These are phyloP conservation scores for Fonsecaea pedrosoi DNA, from an alignment of 2,329 filamentous ascomycete genomes.

Conservation along the genomic window DNA sequence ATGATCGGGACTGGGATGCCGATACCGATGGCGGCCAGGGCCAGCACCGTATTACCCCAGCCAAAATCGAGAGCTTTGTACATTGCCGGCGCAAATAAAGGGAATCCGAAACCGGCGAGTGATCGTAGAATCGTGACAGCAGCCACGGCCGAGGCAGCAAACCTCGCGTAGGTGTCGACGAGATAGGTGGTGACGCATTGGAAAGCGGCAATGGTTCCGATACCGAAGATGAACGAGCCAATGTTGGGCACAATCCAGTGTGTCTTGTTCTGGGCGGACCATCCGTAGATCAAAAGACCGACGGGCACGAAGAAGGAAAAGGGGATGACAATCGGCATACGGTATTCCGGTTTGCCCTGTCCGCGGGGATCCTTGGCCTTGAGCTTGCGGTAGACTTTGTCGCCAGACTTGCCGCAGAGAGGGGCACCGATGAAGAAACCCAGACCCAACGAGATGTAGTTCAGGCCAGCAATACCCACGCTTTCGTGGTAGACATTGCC, in stretches of 20 bases:
- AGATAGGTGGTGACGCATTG: conserved; percentile 46
- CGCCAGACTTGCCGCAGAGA: conserved; percentile 54
- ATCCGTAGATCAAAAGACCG: conserved; percentile 60
- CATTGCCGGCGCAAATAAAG: conserved; percentile 56
- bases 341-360: conserved; percentile 58
- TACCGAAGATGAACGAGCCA: conserved; percentile 53
- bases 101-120: conserved; percentile 58
- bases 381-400: conserved; percentile 48
- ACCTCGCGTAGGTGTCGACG: conserved; percentile 53
- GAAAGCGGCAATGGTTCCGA: conserved; percentile 44
- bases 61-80: conserved; percentile 48
- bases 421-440: conserved; percentile 64
- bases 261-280: conserved; percentile 52
- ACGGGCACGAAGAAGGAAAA: conserved; percentile 57
- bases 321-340: conserved; percentile 61
- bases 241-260: conserved; percentile 59
- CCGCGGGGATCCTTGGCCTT: conserved; percentile 40
- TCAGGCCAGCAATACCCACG: conserved; percentile 61
- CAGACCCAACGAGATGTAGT: conserved; percentile 65
- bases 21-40: conserved; percentile 49
- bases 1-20: conserved; percentile 53
- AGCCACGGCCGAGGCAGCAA: conserved; percentile 57
- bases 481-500: conserved; percentile 58
- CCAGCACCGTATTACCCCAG: conserved; percentile 56
- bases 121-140: conserved; percentile 56